phyloP scores from a whole-genome alignment of 495 filamentous ascomycete species.

The Neurospora sp. region DNA sequence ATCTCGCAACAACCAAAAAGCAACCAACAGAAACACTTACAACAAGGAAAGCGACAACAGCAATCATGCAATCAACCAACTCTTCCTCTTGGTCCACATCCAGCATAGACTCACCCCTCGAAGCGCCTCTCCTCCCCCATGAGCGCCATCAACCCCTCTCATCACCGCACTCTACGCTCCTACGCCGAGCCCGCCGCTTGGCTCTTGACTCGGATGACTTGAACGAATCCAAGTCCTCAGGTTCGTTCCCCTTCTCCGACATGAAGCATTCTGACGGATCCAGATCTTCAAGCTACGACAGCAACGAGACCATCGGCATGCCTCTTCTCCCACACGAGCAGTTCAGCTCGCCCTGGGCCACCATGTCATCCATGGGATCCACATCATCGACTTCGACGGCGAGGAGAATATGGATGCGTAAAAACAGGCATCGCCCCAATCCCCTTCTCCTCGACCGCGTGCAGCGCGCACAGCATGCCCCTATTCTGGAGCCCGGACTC shows the following conservation, averaged over 20 bases:
- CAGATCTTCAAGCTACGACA: background rate
- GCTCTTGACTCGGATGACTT: background rate
- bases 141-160: background rate
- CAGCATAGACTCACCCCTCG: background rate
- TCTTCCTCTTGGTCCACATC: background rate
- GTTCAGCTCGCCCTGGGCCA: background rate
- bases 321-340: background rate
- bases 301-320: background rate
- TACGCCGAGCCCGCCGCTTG: background rate
- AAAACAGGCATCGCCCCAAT: background rate
- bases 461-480: background rate
- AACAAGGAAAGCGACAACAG: background rate
- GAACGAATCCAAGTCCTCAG: background rate
- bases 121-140: background rate
- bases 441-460: background rate
- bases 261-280: background rate
- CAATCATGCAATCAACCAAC: background rate
- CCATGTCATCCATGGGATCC: background rate
- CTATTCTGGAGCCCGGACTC: background rate
- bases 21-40: background rate
- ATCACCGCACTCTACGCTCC: background rate
- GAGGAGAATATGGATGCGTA: background rate
- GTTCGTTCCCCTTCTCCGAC: background rate
- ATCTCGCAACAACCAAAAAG: background rate
- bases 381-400: background rate